These are phyloP conservation scores for Dothideomycetidae sp. DNA, from an alignment of 2,329 filamentous ascomycete species.

Conservation along the genomic window DNA sequence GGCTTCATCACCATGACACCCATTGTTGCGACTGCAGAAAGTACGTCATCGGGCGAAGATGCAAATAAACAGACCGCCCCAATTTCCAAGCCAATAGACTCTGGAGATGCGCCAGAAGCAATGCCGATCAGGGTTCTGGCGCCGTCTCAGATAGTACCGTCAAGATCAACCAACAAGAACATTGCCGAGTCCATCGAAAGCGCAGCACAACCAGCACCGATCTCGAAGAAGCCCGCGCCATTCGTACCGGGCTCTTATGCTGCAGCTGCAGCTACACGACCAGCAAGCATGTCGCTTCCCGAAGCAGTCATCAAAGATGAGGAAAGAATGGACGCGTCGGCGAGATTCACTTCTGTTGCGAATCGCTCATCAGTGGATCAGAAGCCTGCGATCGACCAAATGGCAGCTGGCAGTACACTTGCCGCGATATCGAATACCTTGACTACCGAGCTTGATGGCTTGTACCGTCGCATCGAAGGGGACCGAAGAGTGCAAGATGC, in stretches of 20 bases:
- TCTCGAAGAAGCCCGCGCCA: constrained; percentile 11
- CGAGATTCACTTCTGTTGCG: not conserved
- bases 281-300: not conserved
- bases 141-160: no score
- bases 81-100: not conserved
- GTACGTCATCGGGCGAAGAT: constrained; percentile 23
- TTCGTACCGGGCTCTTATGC: constrained; percentile 11
- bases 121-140: not conserved
- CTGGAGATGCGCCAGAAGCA: not conserved
- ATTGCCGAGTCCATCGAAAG: not conserved
- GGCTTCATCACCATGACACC: constrained; percentile 63
- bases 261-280: constrained; percentile 18
- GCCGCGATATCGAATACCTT: not conserved
- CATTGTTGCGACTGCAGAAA: constrained; percentile 16
- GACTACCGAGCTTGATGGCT: constrained; percentile 34
- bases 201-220: not conserved
- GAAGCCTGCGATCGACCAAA: no score
- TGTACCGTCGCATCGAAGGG: constrained; percentile 50
- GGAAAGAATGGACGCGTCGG: not conserved
- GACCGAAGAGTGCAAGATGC: constrained; percentile 54
- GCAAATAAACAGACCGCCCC: constrained; percentile 3
- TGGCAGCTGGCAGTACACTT: constrained; percentile 1
- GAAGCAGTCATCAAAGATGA: constrained; percentile 2
- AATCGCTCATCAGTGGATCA: not conserved
- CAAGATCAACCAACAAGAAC: no score